Conservation (phyloP, 2,329 filamentous ascomycete species). For the Xylariales sp. region DNA sequence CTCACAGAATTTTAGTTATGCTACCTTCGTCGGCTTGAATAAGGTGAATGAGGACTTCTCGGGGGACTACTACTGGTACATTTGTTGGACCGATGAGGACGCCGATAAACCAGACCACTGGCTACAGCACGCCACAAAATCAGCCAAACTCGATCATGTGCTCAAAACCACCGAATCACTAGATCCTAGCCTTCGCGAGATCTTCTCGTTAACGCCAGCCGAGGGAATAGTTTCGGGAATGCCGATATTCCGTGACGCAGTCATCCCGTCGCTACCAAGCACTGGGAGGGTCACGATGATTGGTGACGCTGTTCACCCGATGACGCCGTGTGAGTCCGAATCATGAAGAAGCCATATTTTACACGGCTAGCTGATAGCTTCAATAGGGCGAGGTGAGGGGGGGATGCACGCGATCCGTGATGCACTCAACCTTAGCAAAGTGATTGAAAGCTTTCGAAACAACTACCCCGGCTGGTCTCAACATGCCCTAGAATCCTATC, state of each 20-base stretch:
- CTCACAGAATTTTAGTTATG: slow-evolving; percentile 16
- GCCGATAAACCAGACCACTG: slow-evolving; percentile 87
- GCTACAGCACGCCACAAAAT: slow-evolving; percentile 66
- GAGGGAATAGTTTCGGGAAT: slow-evolving; percentile 24
- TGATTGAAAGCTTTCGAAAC: not conserved
- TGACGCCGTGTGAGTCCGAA: too few species aligned
- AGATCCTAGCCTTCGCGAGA: slow-evolving; percentile 38
- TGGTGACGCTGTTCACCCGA: too few species aligned
- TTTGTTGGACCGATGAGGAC: slow-evolving; percentile 62
- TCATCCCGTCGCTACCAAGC: not conserved
- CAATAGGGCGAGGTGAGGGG: not conserved
- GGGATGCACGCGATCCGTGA: not conserved
- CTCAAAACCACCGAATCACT: slow-evolving; percentile 31
- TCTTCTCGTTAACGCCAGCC: slow-evolving; percentile 34
- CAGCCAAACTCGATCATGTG: slow-evolving; percentile 63
- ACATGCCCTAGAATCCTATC: not conserved
- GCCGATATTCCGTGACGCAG: not conserved
- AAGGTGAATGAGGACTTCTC: slow-evolving; percentile 39
- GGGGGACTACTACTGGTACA: slow-evolving; percentile 45
- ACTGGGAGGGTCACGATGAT: too few species aligned
- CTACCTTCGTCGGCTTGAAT: slow-evolving; percentile 43
- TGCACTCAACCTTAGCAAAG: slow-evolving; percentile 3
- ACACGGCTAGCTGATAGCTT: too few species aligned
- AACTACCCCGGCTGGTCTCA: not conserved
- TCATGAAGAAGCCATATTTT: too few species aligned